Evolutionary conservation across 148 eudicot species (phyloP).

Genomic region (Amaranthus hypochondriacus): DNA sequence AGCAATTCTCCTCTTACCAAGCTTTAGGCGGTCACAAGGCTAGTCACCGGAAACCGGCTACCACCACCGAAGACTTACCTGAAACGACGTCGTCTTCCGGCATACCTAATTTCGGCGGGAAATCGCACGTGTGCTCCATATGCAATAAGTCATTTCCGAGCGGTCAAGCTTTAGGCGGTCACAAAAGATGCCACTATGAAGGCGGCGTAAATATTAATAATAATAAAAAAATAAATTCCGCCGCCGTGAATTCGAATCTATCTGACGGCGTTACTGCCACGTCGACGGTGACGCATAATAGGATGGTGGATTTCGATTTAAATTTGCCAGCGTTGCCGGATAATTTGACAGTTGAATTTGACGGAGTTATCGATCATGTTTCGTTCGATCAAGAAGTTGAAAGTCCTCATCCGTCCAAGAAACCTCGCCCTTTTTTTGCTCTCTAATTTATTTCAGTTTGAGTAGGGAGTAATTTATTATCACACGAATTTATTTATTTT

Average conservation of each 20-base stretch:
- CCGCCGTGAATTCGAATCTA: neutral
- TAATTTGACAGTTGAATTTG: slow-evolving; percentile 40
- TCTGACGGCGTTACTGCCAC: neutral
- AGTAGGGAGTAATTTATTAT: neutral
- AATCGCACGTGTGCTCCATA: slow-evolving; percentile 53
- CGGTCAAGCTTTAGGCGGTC: slow-evolving; percentile 81
- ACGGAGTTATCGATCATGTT: slow-evolving; percentile 7
- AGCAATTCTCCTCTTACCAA: slow-evolving; percentile 55
- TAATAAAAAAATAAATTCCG: neutral
- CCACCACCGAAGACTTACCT: slow-evolving; percentile 4
- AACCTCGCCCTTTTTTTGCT: slow-evolving; percentile 32
- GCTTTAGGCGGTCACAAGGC: slow-evolving; percentile 86
- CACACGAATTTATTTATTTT: neutral
- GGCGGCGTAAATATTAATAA: slow-evolving; percentile 25
- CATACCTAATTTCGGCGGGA: slow-evolving; percentile 13
- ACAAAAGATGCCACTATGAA: slow-evolving; percentile 74
- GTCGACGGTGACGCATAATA: slow-evolving; percentile 21
- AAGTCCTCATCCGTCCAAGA: slow-evolving; percentile 54
- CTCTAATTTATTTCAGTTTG: neutral
- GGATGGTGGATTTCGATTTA: slow-evolving; percentile 39
- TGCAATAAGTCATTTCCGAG: slow-evolving; percentile 55
- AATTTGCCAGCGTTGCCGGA: slow-evolving; percentile 50
- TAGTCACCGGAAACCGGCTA: slow-evolving; percentile 58
- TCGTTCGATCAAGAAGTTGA: slow-evolving; percentile 55
- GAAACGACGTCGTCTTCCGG: slow-evolving; percentile 9